A percentile compares a stretch with the other conserved stretches of the same genome.
These are phyloP conservation scores for Penicillium sp. DNA, from an alignment of 2,329 filamentous ascomycete species.

Conservation along the genomic window DNA sequence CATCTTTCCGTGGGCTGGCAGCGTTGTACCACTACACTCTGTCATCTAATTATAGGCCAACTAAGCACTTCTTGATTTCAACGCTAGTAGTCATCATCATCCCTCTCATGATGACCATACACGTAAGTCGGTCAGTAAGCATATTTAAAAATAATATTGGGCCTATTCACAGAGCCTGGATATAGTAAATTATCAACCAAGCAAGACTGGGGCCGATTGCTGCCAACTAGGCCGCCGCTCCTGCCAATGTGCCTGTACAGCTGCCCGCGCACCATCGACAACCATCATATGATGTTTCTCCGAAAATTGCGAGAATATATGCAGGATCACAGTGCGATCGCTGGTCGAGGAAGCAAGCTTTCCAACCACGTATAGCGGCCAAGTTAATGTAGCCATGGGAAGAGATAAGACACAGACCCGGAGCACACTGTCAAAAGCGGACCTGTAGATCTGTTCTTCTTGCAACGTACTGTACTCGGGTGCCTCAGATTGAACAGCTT, in stretches of 20 bases:
- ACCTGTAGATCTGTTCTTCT: background rate
- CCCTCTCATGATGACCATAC: background rate
- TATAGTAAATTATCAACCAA: background rate
- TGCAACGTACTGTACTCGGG: background rate
- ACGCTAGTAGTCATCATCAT: background rate
- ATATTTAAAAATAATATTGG: background rate
- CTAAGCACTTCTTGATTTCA: background rate
- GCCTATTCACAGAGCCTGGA: background rate
- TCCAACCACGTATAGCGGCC: slow-evolving; percentile 18
- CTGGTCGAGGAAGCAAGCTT: slow-evolving; percentile 12
- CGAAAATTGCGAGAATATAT: background rate
- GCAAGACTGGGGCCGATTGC: background rate
- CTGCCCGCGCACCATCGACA: background rate
- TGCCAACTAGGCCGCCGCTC: background rate
- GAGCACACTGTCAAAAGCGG: slow-evolving; percentile 1
- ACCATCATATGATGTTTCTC: background rate
- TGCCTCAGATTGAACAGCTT: background rate
- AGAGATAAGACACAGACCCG: slow-evolving; percentile 17
- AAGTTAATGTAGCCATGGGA: slow-evolving; percentile 20
- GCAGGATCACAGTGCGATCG: slow-evolving; percentile 7
- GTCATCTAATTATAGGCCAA: background rate
- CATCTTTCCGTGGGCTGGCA: background rate
- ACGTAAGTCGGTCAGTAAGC: background rate
- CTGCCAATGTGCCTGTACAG: background rate
- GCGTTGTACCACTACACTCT: too few relatives aligned